phyloP scores from a whole-genome alignment of 2,329 filamentous ascomycete genomes.

The Erysiphe pulchra region DNA sequence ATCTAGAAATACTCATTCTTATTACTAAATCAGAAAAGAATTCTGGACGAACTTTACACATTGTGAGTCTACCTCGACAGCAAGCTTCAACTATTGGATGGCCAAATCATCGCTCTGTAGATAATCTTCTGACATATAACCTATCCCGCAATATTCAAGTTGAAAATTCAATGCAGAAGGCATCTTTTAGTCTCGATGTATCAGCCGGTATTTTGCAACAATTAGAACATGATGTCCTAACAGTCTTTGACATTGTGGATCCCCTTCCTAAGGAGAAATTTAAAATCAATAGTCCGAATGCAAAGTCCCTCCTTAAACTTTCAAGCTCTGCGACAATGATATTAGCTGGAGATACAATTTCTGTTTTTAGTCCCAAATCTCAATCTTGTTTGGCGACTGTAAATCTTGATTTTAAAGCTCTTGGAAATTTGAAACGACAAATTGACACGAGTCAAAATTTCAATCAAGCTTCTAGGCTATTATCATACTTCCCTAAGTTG shows the following conservation, averaged over 20 bases:
- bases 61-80: slow-evolving; percentile 11
- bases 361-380: slow-evolving; percentile 45
- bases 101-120: slow-evolving; percentile 7
- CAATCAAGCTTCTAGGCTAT: slow-evolving; percentile 18
- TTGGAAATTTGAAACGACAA: slow-evolving; percentile 9
- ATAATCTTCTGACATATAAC: slow-evolving; percentile 9
- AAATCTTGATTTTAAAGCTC: slow-evolving; percentile 8
- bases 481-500: slow-evolving; percentile 37
- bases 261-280: slow-evolving; percentile 35
- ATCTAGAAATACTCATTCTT: slow-evolving; percentile 28
- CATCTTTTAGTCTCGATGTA: slow-evolving; percentile 29
- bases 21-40: slow-evolving; percentile 8
- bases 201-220: slow-evolving; percentile 37
- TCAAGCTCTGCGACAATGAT: slow-evolving; percentile 40
- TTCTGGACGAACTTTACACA: slow-evolving; percentile 9
- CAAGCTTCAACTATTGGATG: slow-evolving; percentile 3
- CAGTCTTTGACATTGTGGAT: slow-evolving; percentile 35
- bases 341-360: slow-evolving; percentile 27
- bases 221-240: slow-evolving; percentile 25
- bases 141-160: slow-evolving; percentile 3
- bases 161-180: neutral
- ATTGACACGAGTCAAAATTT: slow-evolving; percentile 1
- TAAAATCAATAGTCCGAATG: slow-evolving; percentile 22
- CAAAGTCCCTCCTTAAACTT: slow-evolving; percentile 37
- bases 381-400: slow-evolving; percentile 21